phyloP scores from a whole-genome alignment of 768 basidiomycete genomes.

The Lanmaoa pseudosensibilis region DNA sequence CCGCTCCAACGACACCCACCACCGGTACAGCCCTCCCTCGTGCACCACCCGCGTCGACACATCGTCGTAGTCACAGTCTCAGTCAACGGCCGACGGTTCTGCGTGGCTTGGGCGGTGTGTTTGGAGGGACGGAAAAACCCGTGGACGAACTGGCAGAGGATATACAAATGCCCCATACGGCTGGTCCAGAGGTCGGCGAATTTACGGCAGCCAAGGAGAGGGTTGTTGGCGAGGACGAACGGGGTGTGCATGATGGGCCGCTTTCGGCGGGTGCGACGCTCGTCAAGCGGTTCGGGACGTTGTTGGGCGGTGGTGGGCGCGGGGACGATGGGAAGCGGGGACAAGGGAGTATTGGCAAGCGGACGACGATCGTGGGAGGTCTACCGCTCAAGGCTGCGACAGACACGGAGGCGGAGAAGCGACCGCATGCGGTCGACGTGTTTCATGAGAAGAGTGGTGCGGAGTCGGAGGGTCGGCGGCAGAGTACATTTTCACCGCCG shows the following conservation, averaged over 20 bases:
- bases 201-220: conserved; percentile 47
- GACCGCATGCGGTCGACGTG: conserved; percentile 14
- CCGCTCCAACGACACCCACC: conserved; percentile 28
- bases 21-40: conserved; percentile 47
- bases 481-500: conserved; percentile 27
- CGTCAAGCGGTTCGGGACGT: conserved; percentile 74
- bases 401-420: conserved; percentile 37
- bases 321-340: conserved; percentile 44
- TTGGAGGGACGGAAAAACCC: conserved; percentile 42
- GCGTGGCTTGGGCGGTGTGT: conserved; percentile 57
- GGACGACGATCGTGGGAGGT: conserved; percentile 53
- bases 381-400: conserved; percentile 39
- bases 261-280: conserved; percentile 66
- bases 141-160: conserved; percentile 46
- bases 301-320: conserved; percentile 46
- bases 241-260: conserved; percentile 30
- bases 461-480: conserved; percentile 27
- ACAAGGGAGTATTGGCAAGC: conserved; percentile 40
- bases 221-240: conserved; percentile 26
- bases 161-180: conserved; percentile 53
- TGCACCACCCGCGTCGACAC: conserved; percentile 75
- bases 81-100: conserved; percentile 64
- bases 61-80: conserved; percentile 80
- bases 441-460: conserved; percentile 21
- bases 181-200: conserved; percentile 59